Evolutionary conservation across 495 filamentous ascomycete species (phyloP), one percentile per base, ranked within the genome.

Genomic region (Stereocaulon alpinum): DNA sequence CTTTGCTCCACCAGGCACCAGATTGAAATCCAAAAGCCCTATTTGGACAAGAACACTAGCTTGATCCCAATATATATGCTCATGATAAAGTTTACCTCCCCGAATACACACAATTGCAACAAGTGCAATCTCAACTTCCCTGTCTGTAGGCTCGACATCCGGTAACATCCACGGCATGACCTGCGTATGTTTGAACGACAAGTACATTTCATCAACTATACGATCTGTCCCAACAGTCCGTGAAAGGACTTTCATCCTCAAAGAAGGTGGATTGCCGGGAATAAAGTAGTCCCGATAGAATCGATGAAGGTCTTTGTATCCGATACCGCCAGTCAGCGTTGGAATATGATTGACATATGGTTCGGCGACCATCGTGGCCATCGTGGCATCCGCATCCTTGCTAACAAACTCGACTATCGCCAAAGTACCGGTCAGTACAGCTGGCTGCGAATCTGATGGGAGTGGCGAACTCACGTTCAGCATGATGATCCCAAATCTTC

Each of bases 31-130:
- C 41, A 95, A 66, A 49, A 94, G 67, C 0, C 89, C 89, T 0
- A 89, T 71, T 70, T 95, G 90, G 20, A 85, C 78, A 0, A 96
- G 71, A 3, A 92, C 85, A 17, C 81, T 85, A 1, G 86, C 88
- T 68, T 95, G 89, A 66, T 95, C 91, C 89, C 89, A 96, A 63
- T 87, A 85, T 18, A 91, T 83, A 64, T 92, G 86, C 70, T 96
- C 90, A 55, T 87, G 84, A 66, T 83, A 90, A 4, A 95, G 73
- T 52, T 82, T 81, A 5, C 86, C 86, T 3, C 80, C 88, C 15
- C 88, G 77, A 52, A 93, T 73, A 59, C 84, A 84, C 30, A 93
- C 86, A 12, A 94, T 84, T 61, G 79, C 83, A 4, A 89, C 86
- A 20, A 94, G 72, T 0, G 87, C 82, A 15, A 95, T 74, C 56